Evolutionary conservation across 2,329 filamentous ascomycete genomes (phyloP), one percentile per base, ranked within the genome.

Genomic region (Alternaria incomplexa): DNA sequence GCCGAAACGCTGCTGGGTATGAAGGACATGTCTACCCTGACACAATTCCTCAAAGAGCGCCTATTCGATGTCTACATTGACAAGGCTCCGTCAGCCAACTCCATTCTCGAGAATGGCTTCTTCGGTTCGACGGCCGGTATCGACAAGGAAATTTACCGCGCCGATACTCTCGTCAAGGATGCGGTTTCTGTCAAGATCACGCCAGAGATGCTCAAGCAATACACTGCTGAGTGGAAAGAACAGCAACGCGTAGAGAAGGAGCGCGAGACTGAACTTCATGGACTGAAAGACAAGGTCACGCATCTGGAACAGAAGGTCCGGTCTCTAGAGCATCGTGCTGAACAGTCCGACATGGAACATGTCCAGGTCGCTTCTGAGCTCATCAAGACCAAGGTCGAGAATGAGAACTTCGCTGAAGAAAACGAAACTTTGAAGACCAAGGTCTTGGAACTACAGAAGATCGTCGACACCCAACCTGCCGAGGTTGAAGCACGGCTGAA

Each of bases 61-160:
- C 77, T 99, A 0, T 99, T 99, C 68, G 96, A 99, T 75, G 93
- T 93, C 43, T 99, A 99, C 80, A 97, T 99, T 66, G 96, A 99
- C 80, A 92, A 93, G 72, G 88, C 93, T 8, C 96, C 96, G 0
- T 97, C 93, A 3, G 90, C 93, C n/a, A 93, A 90, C 54, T 97
- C 93, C 15, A 91, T 99, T 51, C 87, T 98, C 1, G 96, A 99
- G 79, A 97, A 93, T 46, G 96, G 96, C 13, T 99, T 99, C 85
- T 99, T 99, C 75, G 96, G 96, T 77, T 95, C 93, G 23, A 93
- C 92, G 32, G 90, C 90, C n/a, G 92, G 89, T 69, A 87, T 93
- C 12, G 96, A 99, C 77, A 97, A 97, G 80, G 96, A 97, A 77
- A 89, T 99, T 7, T 99, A 99, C 79, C 90, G 94, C 53, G 96